Evolutionary conservation across 148 eudicot species (phyloP).

Genomic region (Polygonum aviculare): DNA sequence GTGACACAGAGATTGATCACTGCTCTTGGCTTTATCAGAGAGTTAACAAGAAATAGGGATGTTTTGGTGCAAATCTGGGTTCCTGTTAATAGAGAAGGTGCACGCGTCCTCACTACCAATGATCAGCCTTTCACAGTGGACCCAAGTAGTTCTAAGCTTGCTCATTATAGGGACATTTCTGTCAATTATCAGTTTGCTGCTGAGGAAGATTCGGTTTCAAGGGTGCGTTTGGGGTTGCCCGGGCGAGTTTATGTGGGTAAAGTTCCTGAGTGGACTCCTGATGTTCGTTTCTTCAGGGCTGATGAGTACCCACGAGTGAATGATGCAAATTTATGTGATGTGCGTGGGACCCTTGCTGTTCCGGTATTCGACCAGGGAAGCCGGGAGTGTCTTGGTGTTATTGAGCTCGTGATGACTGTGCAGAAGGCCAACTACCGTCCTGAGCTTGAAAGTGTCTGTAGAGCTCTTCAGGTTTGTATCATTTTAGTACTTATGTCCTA

Average conservation of each 20-base stretch:
- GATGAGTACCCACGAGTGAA: constrained; percentile 78
- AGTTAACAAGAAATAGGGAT: constrained; percentile 40
- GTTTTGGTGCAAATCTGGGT: constrained; percentile 79
- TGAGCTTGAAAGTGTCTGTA: constrained; percentile 74
- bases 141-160: constrained; percentile 45
- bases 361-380: constrained; percentile 90
- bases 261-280: constrained; percentile 97
- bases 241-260: constrained; percentile 65
- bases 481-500: neutral
- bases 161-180: constrained; percentile 55
- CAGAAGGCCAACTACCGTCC: constrained; percentile 65
- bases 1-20: constrained; percentile 54
- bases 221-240: constrained; percentile 54
- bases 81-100: constrained; percentile 51
- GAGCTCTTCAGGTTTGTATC: constrained; percentile 42
- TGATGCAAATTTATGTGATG: constrained; percentile 66
- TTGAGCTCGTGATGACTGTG: constrained; percentile 76
- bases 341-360: constrained; percentile 77
- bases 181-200: constrained; percentile 60
- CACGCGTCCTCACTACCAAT: constrained; percentile 48
- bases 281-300: constrained; percentile 63
- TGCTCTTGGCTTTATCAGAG: constrained; percentile 51
- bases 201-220: constrained; percentile 33
- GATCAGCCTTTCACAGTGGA: constrained; percentile 60
- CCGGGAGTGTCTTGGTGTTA: constrained; percentile 69